A percentile compares a stretch with the other conserved stretches of the same genome.
These are phyloP conservation scores for Aureobasidium leucospermi DNA, from an alignment of 2,329 filamentous ascomycete genomes.

Conservation along the genomic window DNA sequence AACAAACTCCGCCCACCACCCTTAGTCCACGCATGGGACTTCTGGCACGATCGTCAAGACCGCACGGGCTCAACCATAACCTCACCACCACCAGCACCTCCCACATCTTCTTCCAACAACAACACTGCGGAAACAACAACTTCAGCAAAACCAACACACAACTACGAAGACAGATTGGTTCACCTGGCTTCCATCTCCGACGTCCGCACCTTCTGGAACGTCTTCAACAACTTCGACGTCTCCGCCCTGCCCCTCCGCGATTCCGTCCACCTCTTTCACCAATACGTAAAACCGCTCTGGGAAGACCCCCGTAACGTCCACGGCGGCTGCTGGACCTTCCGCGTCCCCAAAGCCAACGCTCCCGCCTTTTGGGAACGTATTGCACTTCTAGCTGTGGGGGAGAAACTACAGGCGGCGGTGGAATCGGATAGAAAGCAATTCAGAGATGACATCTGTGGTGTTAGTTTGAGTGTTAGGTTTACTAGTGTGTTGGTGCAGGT, in stretches of 20 bases:
- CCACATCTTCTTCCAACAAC: constrained; percentile 7
- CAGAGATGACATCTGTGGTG: constrained; percentile 79
- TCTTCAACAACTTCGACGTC: constrained; percentile 66
- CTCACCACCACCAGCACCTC: background rate
- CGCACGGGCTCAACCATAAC: constrained; percentile 17
- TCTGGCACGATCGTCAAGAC: constrained; percentile 44
- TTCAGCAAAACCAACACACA: constrained; percentile 10
- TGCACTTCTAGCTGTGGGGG: constrained; percentile 74
- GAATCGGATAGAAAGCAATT: constrained; percentile 49
- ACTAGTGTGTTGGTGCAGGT: constrained; percentile 82
- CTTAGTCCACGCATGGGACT: constrained; percentile 46
- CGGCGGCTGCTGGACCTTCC: constrained; percentile 89
- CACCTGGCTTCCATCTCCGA: constrained; percentile 40
- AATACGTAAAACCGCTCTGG: constrained; percentile 73
- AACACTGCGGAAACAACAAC: constrained; percentile 15
- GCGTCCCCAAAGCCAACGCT: constrained; percentile 66
- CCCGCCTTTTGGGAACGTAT: constrained; percentile 76
- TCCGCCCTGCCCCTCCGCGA: constrained; percentile 62
- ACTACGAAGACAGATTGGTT: constrained; percentile 40
- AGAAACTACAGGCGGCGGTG: constrained; percentile 67
- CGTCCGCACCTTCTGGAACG: constrained; percentile 43
- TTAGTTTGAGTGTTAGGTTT: constrained; percentile 81
- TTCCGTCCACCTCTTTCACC: constrained; percentile 69
- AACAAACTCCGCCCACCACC: constrained; percentile 37
- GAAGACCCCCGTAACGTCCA: constrained; percentile 80